Evolutionary conservation across 164 flowering plant genomes (phyloP), one percentile per base, ranked within the genome.

Genomic region (Chloranthus sessilifolius): DNA sequence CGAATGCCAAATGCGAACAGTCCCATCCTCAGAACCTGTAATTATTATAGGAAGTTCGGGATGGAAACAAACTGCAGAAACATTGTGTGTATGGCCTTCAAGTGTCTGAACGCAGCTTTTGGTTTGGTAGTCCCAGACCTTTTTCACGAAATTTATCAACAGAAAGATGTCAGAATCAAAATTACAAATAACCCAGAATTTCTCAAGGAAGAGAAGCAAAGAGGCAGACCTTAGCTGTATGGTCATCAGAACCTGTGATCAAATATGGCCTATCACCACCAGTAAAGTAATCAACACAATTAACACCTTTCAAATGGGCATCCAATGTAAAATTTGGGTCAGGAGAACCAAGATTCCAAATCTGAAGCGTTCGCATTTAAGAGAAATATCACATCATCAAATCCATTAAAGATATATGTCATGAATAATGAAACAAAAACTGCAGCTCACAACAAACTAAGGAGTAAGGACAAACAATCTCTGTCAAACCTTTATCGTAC

Each of bases 111-210:
- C 88, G 67, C 98, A 90, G 53, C 78, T 81, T 69, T 81, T 82
- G 35, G 95, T 84, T 77, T 90, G 87, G 66, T 85, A 85, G 61
- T 90, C 92, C 98, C 98, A 90, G 25, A 89, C 95, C 95, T 88
- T 69, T 55, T 60, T 24, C 49, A 46, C 5, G 47, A 30, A 20
- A 56, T 33, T 24, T 19, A 43, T 50, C 15, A 47, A 20, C 40
- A 56, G 5, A 54, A 36, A 17, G 28, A 22, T 38, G 52, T 27
- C 44, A 53, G 41, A 24, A 2, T 15, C 9, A 11, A 16, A 37
- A 27, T 5, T 5, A 23, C 7, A 34, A 21, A 41, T 35, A 34
- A 37, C 5, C 6, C 38, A 22, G 7, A 2, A 43, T 3, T 38
- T 21, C 22, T 22, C 4, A 17, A n/a, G 25, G 22, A 48, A 19